Base-by-base conservation (phyloP, 495 filamentous ascomycete species). In the Penicillium arizonense region DNA sequence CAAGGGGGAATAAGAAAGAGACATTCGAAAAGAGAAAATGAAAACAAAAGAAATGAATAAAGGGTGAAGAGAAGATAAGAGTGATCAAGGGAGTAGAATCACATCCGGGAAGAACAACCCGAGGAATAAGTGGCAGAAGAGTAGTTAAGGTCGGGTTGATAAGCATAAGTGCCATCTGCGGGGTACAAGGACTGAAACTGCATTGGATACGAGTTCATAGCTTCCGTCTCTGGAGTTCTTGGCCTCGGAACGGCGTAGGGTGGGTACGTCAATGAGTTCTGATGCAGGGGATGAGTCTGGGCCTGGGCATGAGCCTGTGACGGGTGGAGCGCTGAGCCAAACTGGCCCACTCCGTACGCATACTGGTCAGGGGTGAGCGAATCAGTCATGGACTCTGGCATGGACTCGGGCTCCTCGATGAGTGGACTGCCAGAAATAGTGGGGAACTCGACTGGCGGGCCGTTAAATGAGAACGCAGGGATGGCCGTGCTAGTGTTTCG, bases 191-290 rank as follows among this genome's bases (percentile, higher is more conserved):
- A 21, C 10, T 35, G 52, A 33, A 53, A 48, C 23, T 63, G 62
- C 7, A 59, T 30, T 21, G 59, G 50, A 52, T 63, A 70, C 33
- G 65, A 64, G 41, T 65, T 46, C 37, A 59, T 52, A 46, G 61
- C 33, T 36, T 66, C 50, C n/a, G 42, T 42, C 42, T 64, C 59
- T 30, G 62, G 52, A n/a, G 56, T 52, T 30, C 52, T 58, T 6
- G 53, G 44, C 34, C 65, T 52, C 26, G 61, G 65, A 32, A 65
- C 56, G 18, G 69, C 46, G 48, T 72, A 71, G n/a, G 68, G 70
- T 42, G 72, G 72, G 42, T 75, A 75, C 42, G 71, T 67, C 50
- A 68, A 64, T 14, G 70, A 69, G 47, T 57, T 64, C 52, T 67
- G 65, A 59, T 69, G 71, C 51, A 65, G 54, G 55, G 63, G 60